Evolutionary conservation across 2,329 filamentous ascomycete genomes (phyloP).

Genomic region (Cercospora sp.): DNA sequence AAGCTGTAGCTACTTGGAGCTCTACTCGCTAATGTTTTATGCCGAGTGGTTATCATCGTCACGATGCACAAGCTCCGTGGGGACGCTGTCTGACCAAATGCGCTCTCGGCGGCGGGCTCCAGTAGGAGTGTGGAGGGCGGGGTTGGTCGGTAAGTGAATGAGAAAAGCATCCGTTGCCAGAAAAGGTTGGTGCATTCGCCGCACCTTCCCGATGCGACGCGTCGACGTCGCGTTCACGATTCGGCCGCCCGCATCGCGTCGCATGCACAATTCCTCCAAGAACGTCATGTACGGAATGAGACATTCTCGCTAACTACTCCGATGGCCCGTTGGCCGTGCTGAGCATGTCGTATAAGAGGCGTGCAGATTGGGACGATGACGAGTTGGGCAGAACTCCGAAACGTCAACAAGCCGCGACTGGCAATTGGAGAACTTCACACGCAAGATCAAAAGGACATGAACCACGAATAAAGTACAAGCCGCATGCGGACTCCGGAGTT

Average conservation of each 20-base stretch:
- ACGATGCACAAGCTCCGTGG: background rate
- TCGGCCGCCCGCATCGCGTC: background rate
- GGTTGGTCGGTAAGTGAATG: constrained; percentile 2
- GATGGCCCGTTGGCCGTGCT: background rate
- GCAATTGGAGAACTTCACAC: constrained; percentile 7
- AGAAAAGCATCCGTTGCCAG: background rate
- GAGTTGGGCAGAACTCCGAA: background rate
- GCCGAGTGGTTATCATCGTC: background rate
- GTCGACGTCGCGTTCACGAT: constrained; percentile 4
- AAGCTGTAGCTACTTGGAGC: background rate
- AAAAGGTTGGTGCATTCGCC: background rate
- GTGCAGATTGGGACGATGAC: background rate
- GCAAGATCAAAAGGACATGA: background rate
- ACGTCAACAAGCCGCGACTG: background rate
- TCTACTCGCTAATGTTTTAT: background rate
- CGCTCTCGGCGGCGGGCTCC: background rate
- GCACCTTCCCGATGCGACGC: constrained; percentile 2
- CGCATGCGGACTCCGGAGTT: constrained; percentile 25
- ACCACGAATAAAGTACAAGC: constrained; percentile 17
- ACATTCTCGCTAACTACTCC: background rate
- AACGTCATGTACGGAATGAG: background rate
- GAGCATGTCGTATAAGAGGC: background rate
- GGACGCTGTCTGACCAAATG: background rate
- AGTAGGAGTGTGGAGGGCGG: background rate
- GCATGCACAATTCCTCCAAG: background rate